Base-by-base conservation (phyloP, 1,284 basidiomycete genomes). In the Austroboletus niveus region DNA sequence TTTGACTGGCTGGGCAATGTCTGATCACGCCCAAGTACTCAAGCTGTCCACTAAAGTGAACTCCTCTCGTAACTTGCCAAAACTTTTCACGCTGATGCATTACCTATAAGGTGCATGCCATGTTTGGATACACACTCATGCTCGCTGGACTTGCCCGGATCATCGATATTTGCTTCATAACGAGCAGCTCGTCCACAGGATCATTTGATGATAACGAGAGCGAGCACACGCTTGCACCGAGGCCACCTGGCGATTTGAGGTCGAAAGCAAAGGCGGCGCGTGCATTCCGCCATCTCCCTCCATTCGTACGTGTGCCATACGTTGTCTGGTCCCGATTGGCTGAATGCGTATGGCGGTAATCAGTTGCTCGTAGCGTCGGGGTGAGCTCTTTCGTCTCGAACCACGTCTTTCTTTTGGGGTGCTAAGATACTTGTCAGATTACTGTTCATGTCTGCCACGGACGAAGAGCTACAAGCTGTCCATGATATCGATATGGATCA, bases 1-100 rank as follows among this genome's bases (percentile, higher is more conserved):
- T 51, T 75, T 96, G 54, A 96, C 94, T 0, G 95, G 95, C 3
- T 98, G 92, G 89, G 94, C 89, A 0, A 96, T 98, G 92, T 89
- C 90, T 4, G 86, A 90, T 39, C 95, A 98, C 60, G 82, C 82
- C 2, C 95, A 98, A 73, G 84, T 81, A 9, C 75, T 94, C 48
- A 87, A 85, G 82, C 77, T 95, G 44, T 92, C 90, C 1, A 90
- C 91, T 3, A 87, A 85, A 74, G 89, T 89, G 29, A 57, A 58
- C 30, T 32, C 11, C 48, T 36, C 32, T 24, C 20, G 38, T n/a
- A 32, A 11, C 20, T 12, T 46, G 5, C 9, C 32, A 47, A 36
- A 4, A 6, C 20, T 32, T 52, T 45, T 29, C 27, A 29, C 20
- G 34, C 42, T 57, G 59, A 61, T 46, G 57, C 41, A 3, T 60